These are phyloP conservation scores for Paramecium bursaria DNA, from an alignment of 73 alveolate species.

Conservation along the genomic window DNA sequence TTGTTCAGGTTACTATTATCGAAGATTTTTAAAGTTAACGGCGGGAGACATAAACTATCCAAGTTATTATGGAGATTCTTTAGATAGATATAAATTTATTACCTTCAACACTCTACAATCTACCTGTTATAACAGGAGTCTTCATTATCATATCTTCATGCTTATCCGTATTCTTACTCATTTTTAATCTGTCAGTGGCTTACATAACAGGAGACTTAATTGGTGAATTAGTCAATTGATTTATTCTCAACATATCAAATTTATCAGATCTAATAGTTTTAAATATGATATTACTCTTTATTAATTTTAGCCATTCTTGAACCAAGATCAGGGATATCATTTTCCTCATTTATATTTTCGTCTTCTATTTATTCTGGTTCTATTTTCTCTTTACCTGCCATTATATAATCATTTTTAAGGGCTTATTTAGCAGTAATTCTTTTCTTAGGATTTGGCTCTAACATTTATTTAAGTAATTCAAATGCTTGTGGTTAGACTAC, in stretches of 20 bases:
- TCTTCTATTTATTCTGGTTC: neutral
- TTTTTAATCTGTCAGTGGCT: slow-evolving; percentile 37
- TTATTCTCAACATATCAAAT: slow-evolving; percentile 55
- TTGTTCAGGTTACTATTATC: neutral
- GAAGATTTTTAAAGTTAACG: slow-evolving; percentile 12
- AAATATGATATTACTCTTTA: neutral
- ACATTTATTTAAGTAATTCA: slow-evolving; percentile 31
- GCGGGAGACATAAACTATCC: slow-evolving; percentile 54
- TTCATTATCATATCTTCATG: slow-evolving; percentile 42
- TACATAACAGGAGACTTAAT: slow-evolving; percentile 57
- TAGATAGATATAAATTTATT: neutral
- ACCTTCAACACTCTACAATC: slow-evolving; percentile 37
- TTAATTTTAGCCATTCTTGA: slow-evolving; percentile 26
- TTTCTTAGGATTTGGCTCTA: slow-evolving; percentile 39
- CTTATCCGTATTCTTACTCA: slow-evolving; percentile 10
- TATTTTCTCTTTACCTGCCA: neutral
- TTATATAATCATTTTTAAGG: slow-evolving; percentile 1
- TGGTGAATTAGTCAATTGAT: slow-evolving; percentile 52
- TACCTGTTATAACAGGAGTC: slow-evolving; percentile 54
- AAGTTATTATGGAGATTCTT: slow-evolving; percentile 47
- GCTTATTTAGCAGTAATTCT: slow-evolving; percentile 46
- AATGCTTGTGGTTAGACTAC: slow-evolving; percentile 39
- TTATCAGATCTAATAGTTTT: slow-evolving; percentile 16
- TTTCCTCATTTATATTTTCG: slow-evolving; percentile 26
- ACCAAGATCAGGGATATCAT: slow-evolving; percentile 22